These are phyloP conservation scores for Inga laurina DNA, from an alignment of 306 rosid species.

Conservation along the genomic window DNA sequence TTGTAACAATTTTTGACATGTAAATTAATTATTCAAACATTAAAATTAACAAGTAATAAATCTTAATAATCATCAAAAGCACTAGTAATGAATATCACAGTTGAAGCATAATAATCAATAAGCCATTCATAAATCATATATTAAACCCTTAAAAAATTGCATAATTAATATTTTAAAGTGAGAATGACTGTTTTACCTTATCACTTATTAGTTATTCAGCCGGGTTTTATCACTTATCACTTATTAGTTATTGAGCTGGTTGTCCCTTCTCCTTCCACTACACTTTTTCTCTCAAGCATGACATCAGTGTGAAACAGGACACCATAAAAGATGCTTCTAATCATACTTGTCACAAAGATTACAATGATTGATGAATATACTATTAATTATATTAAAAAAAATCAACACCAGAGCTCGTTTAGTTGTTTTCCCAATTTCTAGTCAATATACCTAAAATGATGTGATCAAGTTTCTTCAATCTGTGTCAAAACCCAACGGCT, in stretches of 20 bases:
- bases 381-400: not conserved
- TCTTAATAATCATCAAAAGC: not conserved
- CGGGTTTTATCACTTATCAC: not conserved
- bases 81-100: not conserved
- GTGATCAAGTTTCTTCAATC: not conserved
- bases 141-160: not conserved
- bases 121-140: not conserved
- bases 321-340: conserved; percentile 1
- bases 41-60: no score
- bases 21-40: not conserved
- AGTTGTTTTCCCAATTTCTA: not conserved
- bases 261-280: not conserved
- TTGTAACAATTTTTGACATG: not conserved
- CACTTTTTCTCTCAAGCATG: not conserved
- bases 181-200: not conserved
- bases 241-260: not conserved
- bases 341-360: not conserved
- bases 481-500: not conserved
- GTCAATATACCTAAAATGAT: not conserved
- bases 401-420: not conserved
- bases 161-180: not conserved
- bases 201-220: not conserved
- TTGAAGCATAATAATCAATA: not conserved
- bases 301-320: not conserved
- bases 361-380: not conserved